A percentile compares a stretch with the other conserved stretches of the same genome.
Evolutionary conservation across 2,329 filamentous ascomycete species (phyloP).

Genomic region (Fusarium scirpi): DNA sequence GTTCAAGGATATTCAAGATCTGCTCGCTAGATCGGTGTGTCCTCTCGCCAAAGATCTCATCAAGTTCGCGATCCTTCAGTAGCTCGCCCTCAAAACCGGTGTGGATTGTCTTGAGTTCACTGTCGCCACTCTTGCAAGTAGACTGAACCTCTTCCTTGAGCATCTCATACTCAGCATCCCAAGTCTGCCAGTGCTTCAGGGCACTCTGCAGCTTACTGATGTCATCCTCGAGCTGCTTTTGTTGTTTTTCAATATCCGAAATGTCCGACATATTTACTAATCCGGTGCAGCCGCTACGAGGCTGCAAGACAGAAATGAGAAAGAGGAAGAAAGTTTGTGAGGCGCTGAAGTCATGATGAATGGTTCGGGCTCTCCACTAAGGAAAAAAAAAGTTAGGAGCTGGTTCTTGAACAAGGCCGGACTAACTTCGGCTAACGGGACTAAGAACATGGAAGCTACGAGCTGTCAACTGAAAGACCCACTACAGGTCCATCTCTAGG

Average conservation of each 20-base stretch:
- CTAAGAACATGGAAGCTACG: neutral
- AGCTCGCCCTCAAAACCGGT: conserved; percentile 71
- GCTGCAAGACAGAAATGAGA: conserved; percentile 10
- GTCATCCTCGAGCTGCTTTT: conserved; percentile 79
- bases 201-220: conserved; percentile 77
- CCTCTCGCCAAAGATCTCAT: conserved; percentile 58
- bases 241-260: conserved; percentile 79
- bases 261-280: conserved; percentile 60
- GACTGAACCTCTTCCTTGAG: conserved; percentile 83
- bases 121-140: conserved; percentile 58
- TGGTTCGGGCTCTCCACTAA: conserved; percentile 17
- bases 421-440: conserved; percentile 44
- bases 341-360: conserved; percentile 28
- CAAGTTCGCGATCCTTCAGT: conserved; percentile 68
- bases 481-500: neutral
- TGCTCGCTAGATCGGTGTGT: conserved; percentile 52
- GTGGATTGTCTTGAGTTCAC: conserved; percentile 68
- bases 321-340: conserved; percentile 24
- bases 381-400: conserved; percentile 30
- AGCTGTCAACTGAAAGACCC: neutral
- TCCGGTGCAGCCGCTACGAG: conserved; percentile 17
- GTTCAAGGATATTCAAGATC: conserved; percentile 71
- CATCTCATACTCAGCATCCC: conserved; percentile 91
- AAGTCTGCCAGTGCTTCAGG: conserved; percentile 88
- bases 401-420: conserved; percentile 33